These are phyloP conservation scores for Fusarium tupiense DNA, from an alignment of 2,329 filamentous ascomycete genomes.

Conservation along the genomic window DNA sequence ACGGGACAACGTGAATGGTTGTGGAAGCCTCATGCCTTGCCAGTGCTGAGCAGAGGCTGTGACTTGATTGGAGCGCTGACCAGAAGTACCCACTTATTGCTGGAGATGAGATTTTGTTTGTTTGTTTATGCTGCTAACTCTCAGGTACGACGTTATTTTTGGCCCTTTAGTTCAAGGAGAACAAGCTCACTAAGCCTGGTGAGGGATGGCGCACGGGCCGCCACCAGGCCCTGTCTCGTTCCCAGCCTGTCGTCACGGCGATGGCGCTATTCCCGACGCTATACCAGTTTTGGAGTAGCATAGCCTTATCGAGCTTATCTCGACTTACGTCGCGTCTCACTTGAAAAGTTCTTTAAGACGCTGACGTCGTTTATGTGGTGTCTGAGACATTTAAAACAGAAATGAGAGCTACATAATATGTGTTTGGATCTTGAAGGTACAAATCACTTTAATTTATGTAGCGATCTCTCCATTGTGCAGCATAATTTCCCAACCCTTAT, in stretches of 20 bases:
- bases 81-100: slow-evolving; percentile 28
- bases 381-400: background rate
- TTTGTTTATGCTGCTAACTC: slow-evolving; percentile 46
- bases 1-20: slow-evolving; percentile 39
- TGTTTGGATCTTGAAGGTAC: background rate
- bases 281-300: background rate
- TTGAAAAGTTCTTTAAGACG: slow-evolving; percentile 5
- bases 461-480: no score
- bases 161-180: slow-evolving; percentile 37
- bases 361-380: slow-evolving; percentile 9
- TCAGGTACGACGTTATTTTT: slow-evolving; percentile 40
- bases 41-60: slow-evolving; percentile 22
- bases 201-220: slow-evolving; percentile 42
- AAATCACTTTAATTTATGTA: background rate
- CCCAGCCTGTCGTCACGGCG: slow-evolving; percentile 47
- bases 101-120: slow-evolving; percentile 47
- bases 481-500: slow-evolving; percentile 13
- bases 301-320: slow-evolving; percentile 11
- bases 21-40: slow-evolving; percentile 28
- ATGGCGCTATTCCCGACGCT: slow-evolving; percentile 40
- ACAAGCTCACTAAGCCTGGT: slow-evolving; percentile 16
- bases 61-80: slow-evolving; percentile 30
- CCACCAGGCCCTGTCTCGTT: slow-evolving; percentile 13
- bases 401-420: background rate
- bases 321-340: slow-evolving; percentile 40